Conservation (phyloP, 306 rosid species). For the Quercus bicolor region DNA sequence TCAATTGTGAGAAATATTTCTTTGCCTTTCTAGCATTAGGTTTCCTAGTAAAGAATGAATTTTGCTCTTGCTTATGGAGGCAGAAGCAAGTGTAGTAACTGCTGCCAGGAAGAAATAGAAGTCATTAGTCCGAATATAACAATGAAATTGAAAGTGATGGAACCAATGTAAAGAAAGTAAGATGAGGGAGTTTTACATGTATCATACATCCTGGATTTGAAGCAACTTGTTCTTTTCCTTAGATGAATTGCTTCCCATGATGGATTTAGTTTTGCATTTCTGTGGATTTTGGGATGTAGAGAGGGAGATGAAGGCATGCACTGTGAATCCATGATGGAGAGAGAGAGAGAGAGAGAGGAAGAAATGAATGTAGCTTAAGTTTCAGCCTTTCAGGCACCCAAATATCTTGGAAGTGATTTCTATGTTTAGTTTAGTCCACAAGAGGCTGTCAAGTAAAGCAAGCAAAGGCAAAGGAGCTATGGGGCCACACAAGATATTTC, state of each 20-base stretch:
- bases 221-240: slow-evolving; percentile 12
- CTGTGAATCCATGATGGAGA: slow-evolving; percentile 34
- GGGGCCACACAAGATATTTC: no score
- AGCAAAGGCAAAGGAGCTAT: background rate
- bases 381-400: slow-evolving; percentile 18
- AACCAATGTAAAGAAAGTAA: background rate
- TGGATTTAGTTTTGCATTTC: slow-evolving; percentile 11
- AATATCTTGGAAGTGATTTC: slow-evolving; percentile 43
- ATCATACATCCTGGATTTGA: slow-evolving; percentile 47
- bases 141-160: background rate
- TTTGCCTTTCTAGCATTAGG: slow-evolving; percentile 21
- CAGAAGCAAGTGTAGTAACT: slow-evolving; percentile 16
- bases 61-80: slow-evolving; percentile 21
- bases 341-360: background rate
- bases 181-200: background rate
- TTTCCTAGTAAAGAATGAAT: slow-evolving; percentile 2
- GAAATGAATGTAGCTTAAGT: slow-evolving; percentile 7
- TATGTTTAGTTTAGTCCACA: background rate
- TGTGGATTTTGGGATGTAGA: slow-evolving; percentile 15
- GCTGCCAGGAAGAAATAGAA: slow-evolving; percentile 11
- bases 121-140: background rate
- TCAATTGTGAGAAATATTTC: slow-evolving; percentile 2
- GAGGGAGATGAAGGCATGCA: slow-evolving; percentile 27
- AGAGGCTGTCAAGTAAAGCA: background rate
- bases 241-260: slow-evolving; percentile 18